Base-by-base conservation (phyloP, 345 rosid genomes). In the Xanthoceras sorbifolium region DNA sequence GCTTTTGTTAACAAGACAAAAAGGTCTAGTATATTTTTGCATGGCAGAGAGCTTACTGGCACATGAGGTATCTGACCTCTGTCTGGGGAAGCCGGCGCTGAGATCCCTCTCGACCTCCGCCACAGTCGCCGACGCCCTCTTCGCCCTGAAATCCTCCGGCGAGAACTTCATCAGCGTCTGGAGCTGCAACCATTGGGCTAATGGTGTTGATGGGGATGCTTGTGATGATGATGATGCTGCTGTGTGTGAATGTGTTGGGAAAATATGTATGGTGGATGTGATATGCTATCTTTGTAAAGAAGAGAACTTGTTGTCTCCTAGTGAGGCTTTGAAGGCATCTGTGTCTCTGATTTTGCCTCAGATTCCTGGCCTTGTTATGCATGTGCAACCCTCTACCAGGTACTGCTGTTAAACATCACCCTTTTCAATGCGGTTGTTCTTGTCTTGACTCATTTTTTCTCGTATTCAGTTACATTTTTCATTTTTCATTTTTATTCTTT, bases 51-150 rank as follows among this genome's bases (percentile, higher is more conserved):
- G 90, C 63, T 82, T 93, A 52, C 85, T 87, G 73, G 81, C 88
- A 0, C 86, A 81, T 34, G 88, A 87, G 70, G 83, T 95, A 73
- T 89, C 98, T 44, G 97, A 96, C 82, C 94, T 96, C 82, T 96
- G 99, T 77, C 89, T 96, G 34, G 99, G 98, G 76, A 96, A 96
- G 85, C 99, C 98, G 14, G 89, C 97, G 0, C 82, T 96, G 83
- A 86, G 82, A 79, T 85, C 89, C 48, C 92, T 96, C 32, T 73
- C 94, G 28, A 69, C 77, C 73, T 65, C 90, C 38, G 81, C 94
- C 48, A 76, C 97, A 74, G 73, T 92, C 55, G 82, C 91, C 3
- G 90, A 89, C 34, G 89, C 86, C 7, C 77, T 95, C 40, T 76
- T 84, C 26, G 89, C 86, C 22, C 88, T 96, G 69, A 91, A 86